phyloP scores from a whole-genome alignment of 306 rosid species.

The Cicer pinnatifidum region DNA sequence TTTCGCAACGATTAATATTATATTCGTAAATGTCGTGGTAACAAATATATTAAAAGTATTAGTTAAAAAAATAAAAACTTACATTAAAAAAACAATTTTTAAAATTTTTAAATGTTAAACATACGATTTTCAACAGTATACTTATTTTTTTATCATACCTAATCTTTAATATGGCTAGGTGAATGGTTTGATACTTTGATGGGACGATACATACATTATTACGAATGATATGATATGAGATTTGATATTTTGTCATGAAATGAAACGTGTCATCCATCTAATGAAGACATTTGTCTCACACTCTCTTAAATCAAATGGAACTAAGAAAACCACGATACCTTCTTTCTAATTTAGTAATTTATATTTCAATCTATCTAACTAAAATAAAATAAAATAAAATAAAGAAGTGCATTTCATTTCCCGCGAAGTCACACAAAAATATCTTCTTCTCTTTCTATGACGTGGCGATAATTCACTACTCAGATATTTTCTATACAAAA shows the following conservation, averaged over 20 bases:
- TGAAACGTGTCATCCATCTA: neutral
- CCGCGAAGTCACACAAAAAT: slow-evolving; percentile 11
- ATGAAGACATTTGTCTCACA: neutral
- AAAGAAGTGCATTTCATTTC: neutral
- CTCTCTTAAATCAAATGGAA: neutral
- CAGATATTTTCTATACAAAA: slow-evolving; percentile 31
- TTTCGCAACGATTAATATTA: too few species aligned
- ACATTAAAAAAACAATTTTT: too few species aligned
- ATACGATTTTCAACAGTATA: too few species aligned
- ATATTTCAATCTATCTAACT: neutral
- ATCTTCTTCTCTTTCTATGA: neutral
- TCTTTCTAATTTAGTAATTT: neutral
- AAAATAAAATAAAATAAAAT: neutral
- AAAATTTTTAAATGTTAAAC: too few species aligned
- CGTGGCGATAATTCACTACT: slow-evolving; percentile 33
- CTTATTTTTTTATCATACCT: too few species aligned
- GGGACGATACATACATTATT: slow-evolving; percentile 8
- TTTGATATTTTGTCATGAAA: neutral
- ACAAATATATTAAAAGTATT: too few species aligned
- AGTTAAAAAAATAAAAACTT: too few species aligned
- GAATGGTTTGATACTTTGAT: neutral
- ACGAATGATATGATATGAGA: neutral
- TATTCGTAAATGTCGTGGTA: too few species aligned
- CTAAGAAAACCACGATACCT: neutral
- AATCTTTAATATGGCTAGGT: too few species aligned